phyloP scores from a whole-genome alignment of 768 basidiomycete genomes.

The Clitopilus passeckerianus region DNA sequence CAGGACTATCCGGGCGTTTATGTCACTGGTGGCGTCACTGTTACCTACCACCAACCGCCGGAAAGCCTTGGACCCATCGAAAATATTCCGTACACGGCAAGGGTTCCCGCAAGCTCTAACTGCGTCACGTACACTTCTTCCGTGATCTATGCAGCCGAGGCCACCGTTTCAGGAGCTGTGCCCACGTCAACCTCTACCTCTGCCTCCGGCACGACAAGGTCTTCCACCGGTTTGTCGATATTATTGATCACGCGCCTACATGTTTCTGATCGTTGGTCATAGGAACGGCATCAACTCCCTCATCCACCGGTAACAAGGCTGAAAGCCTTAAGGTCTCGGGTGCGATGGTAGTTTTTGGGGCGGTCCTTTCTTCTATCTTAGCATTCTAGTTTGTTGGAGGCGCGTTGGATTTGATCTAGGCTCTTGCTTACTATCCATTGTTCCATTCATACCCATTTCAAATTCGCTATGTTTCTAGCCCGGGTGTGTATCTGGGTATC shows the following conservation, averaged over 20 bases:
- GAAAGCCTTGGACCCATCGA: slow-evolving; percentile 36
- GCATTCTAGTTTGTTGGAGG: not conserved
- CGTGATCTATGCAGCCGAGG: slow-evolving; percentile 10
- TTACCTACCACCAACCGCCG: slow-evolving; percentile 37
- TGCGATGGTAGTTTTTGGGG: not conserved
- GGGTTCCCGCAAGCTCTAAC: slow-evolving; percentile 32
- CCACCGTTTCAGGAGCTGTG: not conserved
- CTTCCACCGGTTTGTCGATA: not conserved
- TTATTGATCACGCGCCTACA: not conserved
- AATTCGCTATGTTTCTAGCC: not conserved
- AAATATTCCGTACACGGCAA: slow-evolving; percentile 35
- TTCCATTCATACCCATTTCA: not conserved
- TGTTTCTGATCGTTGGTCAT: not conserved
- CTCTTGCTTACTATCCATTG: not conserved
- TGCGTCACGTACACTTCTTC: slow-evolving; percentile 20
- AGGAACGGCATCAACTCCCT: not conserved
- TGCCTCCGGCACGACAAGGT: not conserved
- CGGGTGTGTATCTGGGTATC: not conserved
- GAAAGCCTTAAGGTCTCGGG: not conserved
- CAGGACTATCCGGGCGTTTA: slow-evolving; percentile 28
- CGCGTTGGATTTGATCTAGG: not conserved
- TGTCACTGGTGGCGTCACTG: slow-evolving; percentile 10
- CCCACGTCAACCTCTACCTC: not conserved
- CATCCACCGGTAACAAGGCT: not conserved
- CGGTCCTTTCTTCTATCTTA: not conserved